Conservation (phyloP, 805 yeast species). For the Wickerhamiella sergipiensis region DNA sequence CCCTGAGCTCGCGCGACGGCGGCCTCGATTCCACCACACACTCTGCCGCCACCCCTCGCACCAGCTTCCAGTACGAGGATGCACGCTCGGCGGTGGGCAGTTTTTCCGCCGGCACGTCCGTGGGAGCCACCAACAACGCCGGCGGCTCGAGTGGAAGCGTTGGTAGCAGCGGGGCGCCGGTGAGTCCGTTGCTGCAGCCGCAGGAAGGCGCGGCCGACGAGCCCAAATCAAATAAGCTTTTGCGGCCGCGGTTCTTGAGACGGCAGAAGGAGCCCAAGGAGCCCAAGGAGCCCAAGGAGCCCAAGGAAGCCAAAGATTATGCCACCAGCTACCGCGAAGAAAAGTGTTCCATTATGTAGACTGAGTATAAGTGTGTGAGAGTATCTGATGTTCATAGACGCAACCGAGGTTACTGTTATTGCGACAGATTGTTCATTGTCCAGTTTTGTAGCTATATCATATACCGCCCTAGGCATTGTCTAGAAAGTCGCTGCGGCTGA, state of each 20-base stretch:
- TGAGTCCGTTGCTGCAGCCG: not conserved
- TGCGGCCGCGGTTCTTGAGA: slow-evolving; percentile 8
- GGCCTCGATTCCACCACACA: no score
- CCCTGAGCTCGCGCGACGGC: not conserved
- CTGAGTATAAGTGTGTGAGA: no score
- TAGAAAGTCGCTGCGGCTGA: not conserved
- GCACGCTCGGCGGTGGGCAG: not conserved
- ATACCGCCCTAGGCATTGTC: not conserved
- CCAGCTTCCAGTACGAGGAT: not conserved
- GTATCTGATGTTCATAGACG: no score
- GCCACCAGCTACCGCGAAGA: slow-evolving; percentile 19
- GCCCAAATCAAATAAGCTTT: slow-evolving; percentile 4
- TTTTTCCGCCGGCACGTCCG: not conserved
- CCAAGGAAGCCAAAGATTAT: slow-evolving; percentile 13
- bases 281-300: slow-evolving; percentile 1
- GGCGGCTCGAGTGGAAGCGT: not conserved
- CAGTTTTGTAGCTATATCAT: no score
- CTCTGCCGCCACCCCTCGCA: not conserved
- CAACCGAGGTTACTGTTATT: no score
- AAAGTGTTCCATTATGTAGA: slow-evolving; percentile 15
- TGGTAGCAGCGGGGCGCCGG: not conserved
- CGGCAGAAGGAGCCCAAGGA: slow-evolving; percentile 9
- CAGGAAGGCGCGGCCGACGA: not conserved
- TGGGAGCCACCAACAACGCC: not conserved
- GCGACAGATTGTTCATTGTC: no score